Evolutionary conservation across 352 stramenopile species (phyloP), one percentile per base, ranked within the genome.

Genomic region (Globisporangium mamillatum): DNA sequence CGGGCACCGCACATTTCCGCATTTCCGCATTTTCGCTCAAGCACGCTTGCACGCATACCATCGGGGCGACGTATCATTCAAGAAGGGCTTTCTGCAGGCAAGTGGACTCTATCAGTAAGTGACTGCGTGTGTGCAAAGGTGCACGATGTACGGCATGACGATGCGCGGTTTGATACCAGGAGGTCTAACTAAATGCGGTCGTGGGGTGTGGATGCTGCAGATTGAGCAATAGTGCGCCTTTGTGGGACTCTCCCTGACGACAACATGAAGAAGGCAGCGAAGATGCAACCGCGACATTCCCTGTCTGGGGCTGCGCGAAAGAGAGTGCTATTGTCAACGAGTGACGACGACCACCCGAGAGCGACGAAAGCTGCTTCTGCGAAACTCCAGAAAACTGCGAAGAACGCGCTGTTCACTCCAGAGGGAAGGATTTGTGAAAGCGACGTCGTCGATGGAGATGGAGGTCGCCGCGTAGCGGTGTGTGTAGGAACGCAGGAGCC

Each of bases 401-500:
- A 57, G 24, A 57, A 24, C 52, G 52, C 52, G 52, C 22, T 57
- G 52, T 57, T 57, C 52, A 57, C 52, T 20, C 52, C 22, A 1
- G 22, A 57, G n/a, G 22, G 10, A 57, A 57, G 52, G 8, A 20
- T 57, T 9, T 20, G 10, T 24, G 25, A 32, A 24, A 57, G 52
- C 24, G 9, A 57, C n/a, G 52, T 34, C 24, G 25, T 34, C 10
- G 52, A 6, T 10, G 24, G 24, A 8, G 27, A 14, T 29, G 50
- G 27, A 5, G 10, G 12, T 16, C 22, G 12, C 10, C 10, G 24
- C 52, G 12, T 10, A 20, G 52, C 25, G 2, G 24, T 32, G 22
- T 24, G 22, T n/a, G 24, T 18, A 14, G 18, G 24, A 56, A 66
- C 29, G 29, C 41, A 56, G 14, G 41, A 66, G 38, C 60, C 25